Base-by-base conservation (phyloP, 1,139 yeast species). In the Kazachstania sp. region DNA sequence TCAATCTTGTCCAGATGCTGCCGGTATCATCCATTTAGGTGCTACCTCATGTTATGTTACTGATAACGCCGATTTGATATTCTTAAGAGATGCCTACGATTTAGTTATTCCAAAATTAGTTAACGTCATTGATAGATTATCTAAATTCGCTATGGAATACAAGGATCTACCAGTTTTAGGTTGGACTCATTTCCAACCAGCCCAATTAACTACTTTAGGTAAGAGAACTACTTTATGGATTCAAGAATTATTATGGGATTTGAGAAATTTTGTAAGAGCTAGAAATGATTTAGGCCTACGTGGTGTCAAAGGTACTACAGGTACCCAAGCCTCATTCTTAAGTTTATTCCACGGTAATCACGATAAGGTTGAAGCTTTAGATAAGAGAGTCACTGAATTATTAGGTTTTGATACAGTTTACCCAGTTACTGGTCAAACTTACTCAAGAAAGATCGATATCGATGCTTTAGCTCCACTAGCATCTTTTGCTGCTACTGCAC, bases 101-200 rank as follows among this genome's bases (percentile, higher is more conserved):
- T 71, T 92, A 39, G 72, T 94, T 60, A 88, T 92, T 65, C 97
- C 96, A 54, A 92, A 92, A 71, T 78, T 92, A 61, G 97, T 88
- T 60, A 92, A 92, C 61, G 98, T 94, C 53, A 92, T 92, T 61
- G 84, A 90, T 74, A 81, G 95, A 69, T 76, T 92, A 67, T 72
- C 90, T 50, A 73, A 84, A 65, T 92, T 94, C 69, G 97, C 98
- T 45, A 65, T 87, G 55, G 81, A 86, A 67, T 80, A 92, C 74
- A 92, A 92, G 74, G 97, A 92, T 68, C 71, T 88, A 70, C 98
- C 99, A 41, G 97, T 90, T 43, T 78, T 92, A 57, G 99, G 99
- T 37, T 92, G 97, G 97, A 92, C 99, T 51, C 99, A 92, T 71
- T 92, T 92, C 79, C 99, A 92, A 73, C 99, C 99, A 19, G 98